Evolutionary conservation across 2,329 filamentous ascomycete species (phyloP).

Genomic region (Penicillium sp.): DNA sequence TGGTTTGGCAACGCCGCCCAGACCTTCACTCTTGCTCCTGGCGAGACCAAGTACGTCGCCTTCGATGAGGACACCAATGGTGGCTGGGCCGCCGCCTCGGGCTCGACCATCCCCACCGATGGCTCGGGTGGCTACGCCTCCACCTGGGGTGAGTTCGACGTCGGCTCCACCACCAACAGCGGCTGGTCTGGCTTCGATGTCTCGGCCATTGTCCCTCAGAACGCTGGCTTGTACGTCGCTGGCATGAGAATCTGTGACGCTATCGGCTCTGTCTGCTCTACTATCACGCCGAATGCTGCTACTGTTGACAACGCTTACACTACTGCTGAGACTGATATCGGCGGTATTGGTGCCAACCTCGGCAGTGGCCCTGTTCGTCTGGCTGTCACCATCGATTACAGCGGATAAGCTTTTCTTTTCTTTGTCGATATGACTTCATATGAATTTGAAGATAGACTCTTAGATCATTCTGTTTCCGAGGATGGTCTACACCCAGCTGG

Average conservation of each 20-base stretch:
- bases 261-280: constrained; percentile 30
- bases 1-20: constrained; percentile 38
- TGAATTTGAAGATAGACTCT: constrained; percentile 10
- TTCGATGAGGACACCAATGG: constrained; percentile 39
- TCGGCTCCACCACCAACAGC: constrained; percentile 28
- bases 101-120: constrained; percentile 29
- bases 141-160: constrained; percentile 41
- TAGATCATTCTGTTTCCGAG: constrained; percentile 5
- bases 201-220: constrained; percentile 36
- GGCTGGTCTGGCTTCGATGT: constrained; percentile 39
- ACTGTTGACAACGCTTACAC: constrained; percentile 37
- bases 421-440: constrained; percentile 5
- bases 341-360: constrained; percentile 39
- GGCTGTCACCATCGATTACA: constrained; percentile 31
- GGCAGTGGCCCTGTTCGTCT: constrained; percentile 27
- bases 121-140: constrained; percentile 28
- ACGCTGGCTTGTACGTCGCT: constrained; percentile 31
- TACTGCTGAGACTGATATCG: constrained; percentile 24
- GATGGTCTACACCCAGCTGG: constrained; percentile 20
- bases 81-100: constrained; percentile 32
- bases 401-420: constrained; percentile 21
- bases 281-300: constrained; percentile 25
- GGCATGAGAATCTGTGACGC: constrained; percentile 40
- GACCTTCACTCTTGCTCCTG: constrained; percentile 31
- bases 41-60: constrained; percentile 39